Percentiles rank a stretch among this genome's conserved stretches.
Conservation (phyloP, 805 yeast species). For the Ogataea thermomethanolica region DNA sequence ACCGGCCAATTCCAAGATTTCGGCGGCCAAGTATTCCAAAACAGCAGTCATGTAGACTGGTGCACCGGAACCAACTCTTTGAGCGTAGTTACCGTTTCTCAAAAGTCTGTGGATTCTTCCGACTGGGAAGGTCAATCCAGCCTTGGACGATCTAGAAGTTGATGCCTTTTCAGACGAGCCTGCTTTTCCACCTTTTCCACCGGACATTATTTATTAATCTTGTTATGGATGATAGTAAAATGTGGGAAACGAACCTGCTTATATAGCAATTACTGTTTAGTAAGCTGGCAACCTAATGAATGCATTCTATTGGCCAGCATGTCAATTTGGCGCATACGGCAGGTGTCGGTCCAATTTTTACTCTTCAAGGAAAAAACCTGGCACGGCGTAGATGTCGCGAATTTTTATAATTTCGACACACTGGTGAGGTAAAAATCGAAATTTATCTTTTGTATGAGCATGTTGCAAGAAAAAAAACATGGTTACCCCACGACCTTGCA, state of each 20-base stretch:
- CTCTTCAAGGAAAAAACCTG: slow-evolving; percentile 19
- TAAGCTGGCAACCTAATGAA: slow-evolving; percentile 3
- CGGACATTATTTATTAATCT: slow-evolving; percentile 39
- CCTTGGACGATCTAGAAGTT: slow-evolving; percentile 97
- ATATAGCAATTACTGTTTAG: slow-evolving; percentile 4
- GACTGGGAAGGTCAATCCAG: slow-evolving; percentile 98
- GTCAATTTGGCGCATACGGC: background rate
- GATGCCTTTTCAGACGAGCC: slow-evolving; percentile 93
- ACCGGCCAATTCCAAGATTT: slow-evolving; percentile 97
- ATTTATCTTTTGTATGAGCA: slow-evolving; percentile 18
- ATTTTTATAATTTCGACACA: slow-evolving; percentile 13
- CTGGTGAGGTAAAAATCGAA: slow-evolving; percentile 7
- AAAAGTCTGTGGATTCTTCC: slow-evolving; percentile 97
- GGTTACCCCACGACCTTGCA: slow-evolving; percentile 12
- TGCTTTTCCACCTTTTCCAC: slow-evolving; percentile 91
- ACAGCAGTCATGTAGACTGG: slow-evolving; percentile 97
- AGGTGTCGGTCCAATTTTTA: slow-evolving; percentile 15
- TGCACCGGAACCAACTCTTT: slow-evolving; percentile 99
- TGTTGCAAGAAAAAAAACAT: slow-evolving; percentile 12
- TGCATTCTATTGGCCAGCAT: slow-evolving; percentile 2
- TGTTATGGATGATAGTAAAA: slow-evolving; percentile 1
- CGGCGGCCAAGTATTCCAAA: slow-evolving; percentile 95
- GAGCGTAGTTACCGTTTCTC: slow-evolving; percentile 97
- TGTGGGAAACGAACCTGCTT: slow-evolving; percentile 3
- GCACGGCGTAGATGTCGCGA: slow-evolving; percentile 23